Base-by-base conservation (phyloP, 2,329 filamentous ascomycete species). In the Hypoxylon sp. region DNA sequence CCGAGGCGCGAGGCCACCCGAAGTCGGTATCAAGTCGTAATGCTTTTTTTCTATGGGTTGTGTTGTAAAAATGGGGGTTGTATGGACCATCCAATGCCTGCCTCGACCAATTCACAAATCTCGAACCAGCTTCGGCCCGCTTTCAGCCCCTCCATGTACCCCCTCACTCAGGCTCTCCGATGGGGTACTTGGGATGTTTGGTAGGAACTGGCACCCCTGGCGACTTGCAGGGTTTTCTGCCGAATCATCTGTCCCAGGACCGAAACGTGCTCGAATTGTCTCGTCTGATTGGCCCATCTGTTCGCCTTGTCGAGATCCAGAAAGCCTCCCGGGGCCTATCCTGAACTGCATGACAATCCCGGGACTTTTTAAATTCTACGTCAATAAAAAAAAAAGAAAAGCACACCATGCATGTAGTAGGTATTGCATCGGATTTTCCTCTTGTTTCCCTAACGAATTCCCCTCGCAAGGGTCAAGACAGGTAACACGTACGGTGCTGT, bases 221-320 rank as follows among this genome's bases (percentile, higher is more conserved):
- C 37, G 29, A 15, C 18, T 33, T 26, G 26, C 58, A 56, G 50
- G 61, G 58, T 23, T 20, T 45, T 59, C 46, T 62, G 47, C 54
- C 61, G 55, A 64, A 64, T 64, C 61, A 64, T 57, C 52, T 59
- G 55, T 48, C 26, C 38, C 42, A 56, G 27, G 42, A 11, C 20
- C 33, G 43, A 61, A 64, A 64, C 61, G 61, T 64, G 61, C 8
- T 56, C 21, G 23, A 50, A 51, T 55, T 46, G 27, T 21, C 9
- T 11, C 7, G 15, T 51, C 31, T 58, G 15, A 64, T 64, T 64
- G 58, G 61, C 8, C 33, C 8, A 52, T 51, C 41, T 54, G n/a
- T 37, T 60, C 42, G 45, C 23, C 48, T 23, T 40, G 23, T 46
- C 17, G 18, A 63, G 60, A 60, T 60, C 49, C 49, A 50, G n/a